Percentiles rank a stretch among this genome's conserved stretches.
phyloP scores from a whole-genome alignment of 2,329 filamentous ascomycete species.

The Pseudogymnoascus sp. region DNA sequence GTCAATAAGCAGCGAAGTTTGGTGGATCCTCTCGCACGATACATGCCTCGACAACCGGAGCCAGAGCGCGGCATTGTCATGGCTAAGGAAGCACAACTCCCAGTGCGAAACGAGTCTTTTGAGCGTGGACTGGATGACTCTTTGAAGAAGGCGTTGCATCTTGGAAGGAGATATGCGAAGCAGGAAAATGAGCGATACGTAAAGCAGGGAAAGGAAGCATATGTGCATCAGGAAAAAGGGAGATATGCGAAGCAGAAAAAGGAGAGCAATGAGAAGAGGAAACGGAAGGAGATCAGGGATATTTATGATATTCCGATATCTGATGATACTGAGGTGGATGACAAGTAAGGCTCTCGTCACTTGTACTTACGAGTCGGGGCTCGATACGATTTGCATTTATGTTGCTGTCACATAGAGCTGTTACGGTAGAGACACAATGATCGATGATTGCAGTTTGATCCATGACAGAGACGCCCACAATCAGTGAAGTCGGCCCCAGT shows the following conservation, averaged over 20 bases:
- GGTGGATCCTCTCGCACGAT: neutral
- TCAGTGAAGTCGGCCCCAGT: neutral
- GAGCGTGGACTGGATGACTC: neutral
- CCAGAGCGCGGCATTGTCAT: neutral
- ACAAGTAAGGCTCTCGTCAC: neutral
- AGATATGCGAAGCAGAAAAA: neutral
- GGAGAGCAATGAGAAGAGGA: neutral
- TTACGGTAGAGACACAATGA: neutral
- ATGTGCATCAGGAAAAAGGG: neutral
- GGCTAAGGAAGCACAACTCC: neutral
- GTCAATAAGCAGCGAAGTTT: neutral
- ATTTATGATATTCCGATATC: constrained; percentile 6
- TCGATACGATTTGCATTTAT: neutral
- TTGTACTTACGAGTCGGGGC: neutral
- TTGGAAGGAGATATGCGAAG: constrained; percentile 1
- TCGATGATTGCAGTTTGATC: neutral
- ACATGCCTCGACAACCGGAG: neutral
- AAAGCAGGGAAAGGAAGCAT: neutral
- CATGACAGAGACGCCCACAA: neutral
- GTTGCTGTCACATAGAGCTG: neutral
- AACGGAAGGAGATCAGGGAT: neutral
- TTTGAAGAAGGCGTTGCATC: neutral
- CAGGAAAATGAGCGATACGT: neutral
- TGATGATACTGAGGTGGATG: neutral
- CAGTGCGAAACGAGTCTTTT: neutral